These are phyloP conservation scores for Gaultheria prostrata DNA, from an alignment of 148 eudicot species.

Conservation along the genomic window DNA sequence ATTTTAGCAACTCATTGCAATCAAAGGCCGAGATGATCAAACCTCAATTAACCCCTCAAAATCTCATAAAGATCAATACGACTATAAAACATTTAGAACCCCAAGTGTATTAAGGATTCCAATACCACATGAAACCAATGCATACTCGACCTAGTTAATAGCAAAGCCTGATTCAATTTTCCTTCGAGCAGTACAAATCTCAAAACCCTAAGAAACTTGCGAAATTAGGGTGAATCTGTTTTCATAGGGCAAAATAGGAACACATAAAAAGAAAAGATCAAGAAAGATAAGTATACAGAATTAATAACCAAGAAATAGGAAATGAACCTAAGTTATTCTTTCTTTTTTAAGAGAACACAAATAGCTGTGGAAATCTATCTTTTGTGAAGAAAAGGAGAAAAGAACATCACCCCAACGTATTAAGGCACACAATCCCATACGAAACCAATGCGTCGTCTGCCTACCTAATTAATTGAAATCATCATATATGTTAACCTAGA, in stretches of 20 bases:
- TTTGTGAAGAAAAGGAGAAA: too few species aligned
- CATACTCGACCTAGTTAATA: neutral
- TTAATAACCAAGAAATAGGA: neutral
- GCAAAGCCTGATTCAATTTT: neutral
- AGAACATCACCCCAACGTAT: too few species aligned
- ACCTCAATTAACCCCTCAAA: neutral
- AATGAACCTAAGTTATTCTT: neutral
- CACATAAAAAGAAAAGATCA: neutral
- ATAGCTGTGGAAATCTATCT: too few species aligned
- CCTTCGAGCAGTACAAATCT: neutral
- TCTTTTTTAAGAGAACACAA: too few species aligned
- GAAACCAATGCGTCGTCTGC: too few species aligned
- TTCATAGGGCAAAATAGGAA: neutral
- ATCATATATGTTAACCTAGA: too few species aligned
- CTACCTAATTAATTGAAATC: too few species aligned
- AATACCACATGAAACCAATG: neutral
- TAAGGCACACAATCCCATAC: too few species aligned
- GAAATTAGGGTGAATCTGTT: neutral
- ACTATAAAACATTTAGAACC: neutral
- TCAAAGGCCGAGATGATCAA: neutral
- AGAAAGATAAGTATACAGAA: neutral
- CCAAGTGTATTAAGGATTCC: neutral
- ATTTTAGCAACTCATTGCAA: neutral
- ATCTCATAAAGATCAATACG: neutral
- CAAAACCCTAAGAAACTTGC: constrained; percentile 3